These are phyloP conservation scores for Leishmania tarentolae DNA, from an alignment of 208 protist species.

Conservation along the genomic window DNA sequence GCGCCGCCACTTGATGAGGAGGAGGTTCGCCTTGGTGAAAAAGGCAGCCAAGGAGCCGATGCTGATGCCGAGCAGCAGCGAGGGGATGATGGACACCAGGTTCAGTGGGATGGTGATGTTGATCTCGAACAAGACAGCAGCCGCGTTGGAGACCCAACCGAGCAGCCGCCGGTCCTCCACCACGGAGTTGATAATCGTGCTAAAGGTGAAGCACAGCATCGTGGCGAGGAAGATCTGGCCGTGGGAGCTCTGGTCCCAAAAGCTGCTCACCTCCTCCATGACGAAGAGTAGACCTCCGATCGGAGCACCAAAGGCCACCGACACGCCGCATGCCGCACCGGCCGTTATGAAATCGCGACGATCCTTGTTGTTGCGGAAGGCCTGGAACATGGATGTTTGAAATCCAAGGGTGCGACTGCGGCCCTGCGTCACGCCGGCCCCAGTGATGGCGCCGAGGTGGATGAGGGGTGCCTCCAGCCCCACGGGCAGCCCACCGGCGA, in stretches of 20 bases:
- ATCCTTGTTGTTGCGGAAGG: slow-evolving; percentile 92
- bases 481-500: slow-evolving; percentile 90
- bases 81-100: slow-evolving; percentile 80
- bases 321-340: slow-evolving; percentile 94
- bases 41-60: slow-evolving; percentile 82
- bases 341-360: slow-evolving; percentile 94
- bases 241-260: slow-evolving; percentile 91
- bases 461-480: slow-evolving; percentile 96
- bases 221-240: slow-evolving; percentile 94
- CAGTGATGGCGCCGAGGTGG: slow-evolving; percentile 95
- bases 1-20: slow-evolving; percentile 79
- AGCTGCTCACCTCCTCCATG: slow-evolving; percentile 94
- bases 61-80: slow-evolving; percentile 84
- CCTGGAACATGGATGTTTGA: slow-evolving; percentile 74
- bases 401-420: slow-evolving; percentile 85
- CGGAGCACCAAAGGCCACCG: slow-evolving; percentile 95
- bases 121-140: slow-evolving; percentile 88
- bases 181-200: slow-evolving; percentile 79
- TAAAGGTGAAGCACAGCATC: slow-evolving; percentile 89
- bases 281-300: slow-evolving; percentile 96
- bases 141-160: slow-evolving; percentile 84
- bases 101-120: slow-evolving; percentile 88
- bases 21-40: slow-evolving; percentile 90
- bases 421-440: slow-evolving; percentile 93
- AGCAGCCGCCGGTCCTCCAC: slow-evolving; percentile 75